Percentiles rank a stretch among this genome's conserved stretches.
These are phyloP conservation scores for Acorus calamus DNA, from an alignment of 106 monocot species.

Conservation along the genomic window DNA sequence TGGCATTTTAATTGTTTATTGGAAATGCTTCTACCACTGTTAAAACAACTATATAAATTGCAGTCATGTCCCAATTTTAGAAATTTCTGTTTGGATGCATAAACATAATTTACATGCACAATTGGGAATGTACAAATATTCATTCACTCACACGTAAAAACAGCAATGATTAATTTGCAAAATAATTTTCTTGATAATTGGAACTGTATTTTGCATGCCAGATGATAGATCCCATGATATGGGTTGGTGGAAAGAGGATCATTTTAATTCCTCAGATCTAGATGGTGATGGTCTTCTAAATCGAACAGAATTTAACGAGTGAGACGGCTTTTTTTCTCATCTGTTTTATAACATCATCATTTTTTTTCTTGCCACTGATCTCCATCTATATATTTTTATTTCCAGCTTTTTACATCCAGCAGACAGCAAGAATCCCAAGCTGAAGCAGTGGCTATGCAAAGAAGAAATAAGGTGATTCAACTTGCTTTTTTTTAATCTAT, in stretches of 20 bases:
- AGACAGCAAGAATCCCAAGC: slow-evolving; percentile 62
- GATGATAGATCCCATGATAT: slow-evolving; percentile 20
- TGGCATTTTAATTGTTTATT: no score
- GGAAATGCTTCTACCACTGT: no score
- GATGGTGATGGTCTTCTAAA: slow-evolving; percentile 79
- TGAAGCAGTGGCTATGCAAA: slow-evolving; percentile 68
- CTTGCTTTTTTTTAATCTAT: background rate
- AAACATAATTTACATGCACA: no score
- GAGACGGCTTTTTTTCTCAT: slow-evolving; percentile 4
- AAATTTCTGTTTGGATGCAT: no score
- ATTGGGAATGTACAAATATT: no score
- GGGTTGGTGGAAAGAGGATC: slow-evolving; percentile 83
- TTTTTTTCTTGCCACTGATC: background rate
- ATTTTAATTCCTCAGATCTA: slow-evolving; percentile 87
- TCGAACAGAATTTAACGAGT: slow-evolving; percentile 91
- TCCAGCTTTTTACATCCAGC: slow-evolving; percentile 88
- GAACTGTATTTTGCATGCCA: background rate
- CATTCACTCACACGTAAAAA: no score
- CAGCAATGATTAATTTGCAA: no score
- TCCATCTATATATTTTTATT: slow-evolving; percentile 6
- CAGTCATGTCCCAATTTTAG: no score
- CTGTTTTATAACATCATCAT: slow-evolving; percentile 1
- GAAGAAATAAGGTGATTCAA: slow-evolving; percentile 73
- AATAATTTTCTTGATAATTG: no score
- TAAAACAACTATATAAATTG: no score